Percentiles rank a stretch among this genome's conserved stretches.
phyloP scores from a whole-genome alignment of 768 basidiomycete species.

The Tulasnella sp. region DNA sequence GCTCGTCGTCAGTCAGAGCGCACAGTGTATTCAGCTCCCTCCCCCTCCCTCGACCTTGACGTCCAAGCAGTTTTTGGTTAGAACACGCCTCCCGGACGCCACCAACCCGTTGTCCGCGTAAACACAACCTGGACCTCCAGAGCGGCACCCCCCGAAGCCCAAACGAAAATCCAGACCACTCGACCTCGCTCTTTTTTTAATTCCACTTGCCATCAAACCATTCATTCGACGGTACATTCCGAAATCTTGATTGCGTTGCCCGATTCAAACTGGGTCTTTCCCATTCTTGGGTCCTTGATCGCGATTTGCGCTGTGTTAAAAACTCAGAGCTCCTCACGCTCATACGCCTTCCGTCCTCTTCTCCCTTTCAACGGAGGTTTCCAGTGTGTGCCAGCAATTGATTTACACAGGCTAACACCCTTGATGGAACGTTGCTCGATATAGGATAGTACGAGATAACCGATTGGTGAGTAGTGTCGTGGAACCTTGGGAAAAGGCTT shows the following conservation, averaged over 20 bases:
- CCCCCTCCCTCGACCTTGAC: background rate
- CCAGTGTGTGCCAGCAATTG: background rate
- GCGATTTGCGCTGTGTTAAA: background rate
- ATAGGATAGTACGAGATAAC: background rate
- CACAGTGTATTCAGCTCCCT: background rate
- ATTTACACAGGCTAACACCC: background rate
- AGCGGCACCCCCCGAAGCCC: background rate
- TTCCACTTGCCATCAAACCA: background rate
- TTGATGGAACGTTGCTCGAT: background rate
- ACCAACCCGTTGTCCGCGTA: background rate
- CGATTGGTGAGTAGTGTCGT: background rate
- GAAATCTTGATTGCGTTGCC: slow-evolving; percentile 2
- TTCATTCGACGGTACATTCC: background rate
- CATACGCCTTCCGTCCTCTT: too few relatives aligned
- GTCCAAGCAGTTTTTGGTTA: background rate
- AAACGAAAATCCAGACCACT: background rate
- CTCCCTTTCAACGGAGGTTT: background rate
- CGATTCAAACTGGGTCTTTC: background rate
- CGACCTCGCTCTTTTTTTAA: too few relatives aligned
- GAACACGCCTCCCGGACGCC: background rate
- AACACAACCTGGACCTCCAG: background rate
- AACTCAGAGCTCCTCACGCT: background rate
- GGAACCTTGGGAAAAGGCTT: too few relatives aligned
- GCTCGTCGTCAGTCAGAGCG: background rate
- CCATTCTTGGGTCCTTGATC: background rate